These are phyloP conservation scores for Quercus tomentella DNA, from an alignment of 331 rosid species.

Conservation along the genomic window DNA sequence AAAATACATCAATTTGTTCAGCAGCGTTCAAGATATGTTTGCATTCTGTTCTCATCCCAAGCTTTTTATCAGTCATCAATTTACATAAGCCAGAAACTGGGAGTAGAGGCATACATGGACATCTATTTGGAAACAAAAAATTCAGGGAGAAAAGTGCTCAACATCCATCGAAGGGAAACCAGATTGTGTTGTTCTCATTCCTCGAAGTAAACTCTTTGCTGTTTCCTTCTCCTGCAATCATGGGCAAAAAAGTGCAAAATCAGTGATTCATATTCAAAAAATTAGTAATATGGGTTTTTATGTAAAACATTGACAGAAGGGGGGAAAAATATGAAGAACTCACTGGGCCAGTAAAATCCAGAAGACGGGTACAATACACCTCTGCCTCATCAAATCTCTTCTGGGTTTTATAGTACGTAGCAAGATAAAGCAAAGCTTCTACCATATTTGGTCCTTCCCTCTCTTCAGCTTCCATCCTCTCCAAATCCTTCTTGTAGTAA, in stretches of 20 bases:
- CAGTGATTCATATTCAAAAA: background rate
- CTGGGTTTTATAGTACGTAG: constrained; percentile 45
- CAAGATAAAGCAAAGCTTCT: constrained; percentile 78
- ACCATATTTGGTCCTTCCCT: constrained; percentile 95
- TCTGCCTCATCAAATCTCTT: constrained; percentile 81
- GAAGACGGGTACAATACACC: constrained; percentile 84
- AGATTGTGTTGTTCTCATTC: constrained; percentile 67
- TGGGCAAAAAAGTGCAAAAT: constrained; percentile 1
- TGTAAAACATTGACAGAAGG: background rate
- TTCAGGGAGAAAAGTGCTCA: constrained; percentile 71
- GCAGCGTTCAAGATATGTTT: background rate
- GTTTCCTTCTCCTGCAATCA: constrained; percentile 76
- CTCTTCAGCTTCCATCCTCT: constrained; percentile 89
- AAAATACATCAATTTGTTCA: background rate
- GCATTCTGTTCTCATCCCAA: background rate
- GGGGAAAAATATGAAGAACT: constrained; percentile 24
- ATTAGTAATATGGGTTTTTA: background rate
- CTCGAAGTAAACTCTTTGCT: constrained; percentile 76
- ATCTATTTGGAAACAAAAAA: background rate
- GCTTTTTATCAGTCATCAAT: background rate
- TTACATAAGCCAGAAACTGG: constrained; percentile 18
- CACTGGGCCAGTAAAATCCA: constrained; percentile 90
- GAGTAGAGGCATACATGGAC: constrained; percentile 4
- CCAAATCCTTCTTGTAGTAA: constrained; percentile 83
- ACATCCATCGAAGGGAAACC: constrained; percentile 60